Base-by-base conservation (phyloP, 2,329 filamentous ascomycete species). In the Ophidiomyces ophidiicola region DNA sequence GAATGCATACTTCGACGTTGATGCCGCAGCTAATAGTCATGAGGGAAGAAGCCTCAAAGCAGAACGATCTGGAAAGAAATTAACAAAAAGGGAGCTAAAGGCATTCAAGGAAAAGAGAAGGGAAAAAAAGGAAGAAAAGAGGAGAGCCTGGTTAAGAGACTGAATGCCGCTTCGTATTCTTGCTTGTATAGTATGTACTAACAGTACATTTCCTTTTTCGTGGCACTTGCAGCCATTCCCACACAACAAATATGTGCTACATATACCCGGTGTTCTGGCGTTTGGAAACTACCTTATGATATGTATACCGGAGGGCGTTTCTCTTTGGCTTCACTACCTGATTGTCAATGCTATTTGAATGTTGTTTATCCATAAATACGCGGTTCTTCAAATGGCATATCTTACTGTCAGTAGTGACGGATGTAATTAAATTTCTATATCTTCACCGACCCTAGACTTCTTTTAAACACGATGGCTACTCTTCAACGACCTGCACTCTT, bases 1-100 rank as follows among this genome's bases (percentile, higher is more conserved):
- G 81, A 82, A 83, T 55, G 83, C 86, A 28, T 96, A 80, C 63
- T 98, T 96, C 59, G 88, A 98, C 56, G 87, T 94, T 30, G 87
- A 96, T 59, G 83, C 86, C 3, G 87, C 86, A 2, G 88, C 87
- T 3, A 94, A 93, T 55, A 75, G 76, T 42, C 87, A 98, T 54
- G 80, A 94, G 51, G 90, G 90, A 1, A 75, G 80, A 43, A 94
- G 87, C 55, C 67, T 98, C 43, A 92, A 88, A 63, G 90, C 86
- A 1, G 90, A 98, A 67, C 72, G 90, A 40, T 78, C 82, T 42
- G 77, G 78, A 39, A 87, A 90, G 72, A 86, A 84, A 62, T 70
- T 88, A 17, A 80, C 67, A 41, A 93, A 88, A 68, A 70, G 81
- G 45, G 85, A 98, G 64, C 65, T 98, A 47, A 88, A 92, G 66